A percentile compares a stretch with the other conserved stretches of the same genome.
These are phyloP conservation scores for Hymenoscyphus fraxineus DNA, from an alignment of 2,329 filamentous ascomycete genomes.

Conservation along the genomic window DNA sequence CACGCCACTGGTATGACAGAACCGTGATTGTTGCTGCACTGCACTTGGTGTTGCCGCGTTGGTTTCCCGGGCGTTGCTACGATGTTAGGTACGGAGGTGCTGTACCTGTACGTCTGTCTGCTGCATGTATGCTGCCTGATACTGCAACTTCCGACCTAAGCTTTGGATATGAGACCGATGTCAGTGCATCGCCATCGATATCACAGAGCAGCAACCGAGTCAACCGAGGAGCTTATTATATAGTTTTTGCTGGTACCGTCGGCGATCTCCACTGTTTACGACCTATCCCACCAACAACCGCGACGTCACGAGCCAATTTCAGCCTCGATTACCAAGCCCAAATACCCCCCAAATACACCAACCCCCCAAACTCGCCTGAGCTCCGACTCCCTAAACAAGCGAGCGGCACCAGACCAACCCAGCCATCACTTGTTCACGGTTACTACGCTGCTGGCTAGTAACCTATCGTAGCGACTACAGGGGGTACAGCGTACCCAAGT, in stretches of 20 bases:
- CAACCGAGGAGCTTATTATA: neutral
- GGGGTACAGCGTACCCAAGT: neutral
- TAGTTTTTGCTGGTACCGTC: neutral
- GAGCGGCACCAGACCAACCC: neutral
- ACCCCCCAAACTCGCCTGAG: neutral
- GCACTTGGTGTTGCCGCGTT: neutral
- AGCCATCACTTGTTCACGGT: neutral
- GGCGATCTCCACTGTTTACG: neutral
- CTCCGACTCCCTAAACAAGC: neutral
- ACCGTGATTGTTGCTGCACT: neutral
- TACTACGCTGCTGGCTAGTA: neutral
- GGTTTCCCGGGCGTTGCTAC: neutral
- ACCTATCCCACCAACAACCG: neutral
- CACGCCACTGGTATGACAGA: constrained; percentile 2
- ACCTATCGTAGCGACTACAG: neutral
- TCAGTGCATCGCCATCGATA: neutral
- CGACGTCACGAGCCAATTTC: neutral
- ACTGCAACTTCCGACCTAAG: neutral
- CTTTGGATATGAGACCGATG: neutral
- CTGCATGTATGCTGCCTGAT: neutral
- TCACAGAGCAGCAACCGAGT: neutral
- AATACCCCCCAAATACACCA: neutral
- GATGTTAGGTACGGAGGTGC: neutral
- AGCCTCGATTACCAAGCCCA: neutral
- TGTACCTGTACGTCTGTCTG: neutral